Base-by-base conservation (phyloP, 2,329 filamentous ascomycete species). In the Metarhizium sp. region DNA sequence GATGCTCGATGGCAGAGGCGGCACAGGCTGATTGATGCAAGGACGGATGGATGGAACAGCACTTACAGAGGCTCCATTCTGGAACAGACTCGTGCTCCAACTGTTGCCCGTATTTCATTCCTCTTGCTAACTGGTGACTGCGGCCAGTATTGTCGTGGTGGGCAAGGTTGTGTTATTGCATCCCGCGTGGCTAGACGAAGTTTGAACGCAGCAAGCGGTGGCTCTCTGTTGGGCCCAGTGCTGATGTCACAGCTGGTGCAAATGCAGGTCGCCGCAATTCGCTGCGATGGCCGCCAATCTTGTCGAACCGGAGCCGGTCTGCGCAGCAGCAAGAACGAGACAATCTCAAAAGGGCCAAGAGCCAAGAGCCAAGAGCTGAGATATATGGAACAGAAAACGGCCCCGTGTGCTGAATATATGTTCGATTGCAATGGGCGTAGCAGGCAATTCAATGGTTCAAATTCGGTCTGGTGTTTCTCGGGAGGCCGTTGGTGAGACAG, bases 41-140 rank as follows among this genome's bases (percentile, higher is more conserved):
- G 20, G 46, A 49, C 16, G 32, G 25, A 4, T 25, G 25, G 25
- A 25, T 25, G 4, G 25, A 25, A 25, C 25, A 25, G 25, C 25
- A 74, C 77, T 66, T 75, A 89, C 86, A 86, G 60, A 89, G 78
- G 64, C 81, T 87, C 88, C 88, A 94, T 80, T 87, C 84, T 60
- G 88, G 88, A 65, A 91, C 88, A 50, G 88, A 92, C 69, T 88
- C 81, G 71, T 82, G 79, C 67, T 86, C 82, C 59, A 94, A 78
- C 58, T 83, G 86, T 60, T 70, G 60, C 55, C 71, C 71, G 62
- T 70, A 74, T 63, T 74, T 74, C 71, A 74, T 74, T 53, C 25
- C 52, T 67, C 30, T 40, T 30, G 25, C 45, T 16, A 14, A 30
- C 45, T 11, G 30, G 6, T 6, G 10, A 48, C 20, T 14, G 13